These are phyloP conservation scores for Orbilia brochopaga DNA, from an alignment of 2,329 filamentous ascomycete genomes.

Conservation along the genomic window DNA sequence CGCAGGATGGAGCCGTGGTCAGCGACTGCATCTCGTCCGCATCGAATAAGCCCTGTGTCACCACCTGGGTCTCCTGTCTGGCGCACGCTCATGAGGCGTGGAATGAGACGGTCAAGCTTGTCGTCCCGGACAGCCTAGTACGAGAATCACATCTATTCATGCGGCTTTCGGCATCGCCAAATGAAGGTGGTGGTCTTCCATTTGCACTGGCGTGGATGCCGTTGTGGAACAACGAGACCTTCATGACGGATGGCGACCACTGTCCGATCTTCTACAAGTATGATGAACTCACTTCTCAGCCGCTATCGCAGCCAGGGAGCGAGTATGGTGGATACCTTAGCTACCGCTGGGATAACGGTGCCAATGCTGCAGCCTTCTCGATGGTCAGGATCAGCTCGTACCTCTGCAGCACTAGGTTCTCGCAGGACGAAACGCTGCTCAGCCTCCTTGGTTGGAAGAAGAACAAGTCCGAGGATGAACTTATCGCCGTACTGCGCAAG, in stretches of 20 bases:
- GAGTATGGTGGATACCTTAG: constrained; percentile 72
- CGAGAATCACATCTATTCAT: constrained; percentile 83
- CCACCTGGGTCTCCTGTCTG: constrained; percentile 86
- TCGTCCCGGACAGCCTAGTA: constrained; percentile 79
- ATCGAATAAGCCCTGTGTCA: constrained; percentile 78
- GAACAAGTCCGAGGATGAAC: constrained; percentile 68
- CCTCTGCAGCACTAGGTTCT: constrained; percentile 92
- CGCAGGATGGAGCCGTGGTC: constrained; percentile 75
- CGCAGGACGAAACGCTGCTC: constrained; percentile 85
- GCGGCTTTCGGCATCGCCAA: constrained; percentile 83
- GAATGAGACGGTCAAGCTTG: constrained; percentile 85
- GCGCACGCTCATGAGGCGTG: constrained; percentile 79
- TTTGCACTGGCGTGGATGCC: constrained; percentile 94
- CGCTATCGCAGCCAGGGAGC: constrained; percentile 72
- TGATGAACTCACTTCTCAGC: constrained; percentile 82
- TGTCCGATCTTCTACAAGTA: constrained; percentile 67
- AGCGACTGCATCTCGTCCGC: constrained; percentile 86
- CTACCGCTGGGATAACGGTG: constrained; percentile 76
- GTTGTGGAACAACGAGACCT: constrained; percentile 89
- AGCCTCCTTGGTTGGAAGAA: constrained; percentile 87
- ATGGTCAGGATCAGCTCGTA: constrained; percentile 76
- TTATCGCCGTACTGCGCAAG: constrained; percentile 76
- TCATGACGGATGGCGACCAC: constrained; percentile 76
- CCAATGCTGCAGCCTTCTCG: constrained; percentile 70
- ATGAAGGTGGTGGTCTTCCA: constrained; percentile 65